These are phyloP conservation scores for Xylaria cubensis DNA, from an alignment of 495 filamentous ascomycete species.

Conservation along the genomic window DNA sequence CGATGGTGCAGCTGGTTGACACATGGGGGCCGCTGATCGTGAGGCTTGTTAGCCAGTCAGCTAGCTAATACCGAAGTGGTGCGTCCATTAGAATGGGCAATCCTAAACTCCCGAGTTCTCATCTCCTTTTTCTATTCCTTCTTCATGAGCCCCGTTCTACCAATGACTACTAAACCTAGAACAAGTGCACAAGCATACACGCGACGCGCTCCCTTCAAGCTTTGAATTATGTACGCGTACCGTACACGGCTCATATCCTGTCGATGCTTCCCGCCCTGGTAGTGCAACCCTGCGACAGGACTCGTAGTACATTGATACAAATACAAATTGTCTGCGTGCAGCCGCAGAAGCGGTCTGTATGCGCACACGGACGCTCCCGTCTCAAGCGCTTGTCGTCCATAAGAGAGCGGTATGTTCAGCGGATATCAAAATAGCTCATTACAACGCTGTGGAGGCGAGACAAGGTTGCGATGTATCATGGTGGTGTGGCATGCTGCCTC, in stretches of 20 bases:
- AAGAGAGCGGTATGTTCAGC: not conserved
- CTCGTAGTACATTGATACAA: conserved; percentile 1
- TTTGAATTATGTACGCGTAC: not conserved
- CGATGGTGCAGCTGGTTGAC: conserved; percentile 18
- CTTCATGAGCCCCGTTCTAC: not conserved
- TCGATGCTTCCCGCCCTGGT: not conserved
- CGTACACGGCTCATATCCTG: not conserved
- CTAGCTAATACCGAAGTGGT: conserved; percentile 32
- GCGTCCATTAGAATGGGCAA: conserved; percentile 6
- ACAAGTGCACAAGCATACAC: not conserved
- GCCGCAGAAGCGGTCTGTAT: conserved; percentile 11
- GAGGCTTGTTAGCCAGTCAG: conserved; percentile 43
- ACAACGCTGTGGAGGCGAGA: conserved; percentile 22
- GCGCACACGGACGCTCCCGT: conserved; percentile 21
- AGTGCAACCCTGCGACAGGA: conserved; percentile 9
- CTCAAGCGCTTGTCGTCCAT: conserved; percentile 11
- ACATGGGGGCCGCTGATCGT: conserved; percentile 38
- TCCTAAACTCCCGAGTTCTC: not conserved
- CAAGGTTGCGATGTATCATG: conserved; percentile 20
- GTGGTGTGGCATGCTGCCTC: conserved; percentile 17
- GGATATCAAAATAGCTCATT: conserved; percentile 12
- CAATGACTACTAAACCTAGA: not conserved
- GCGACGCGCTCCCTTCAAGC: not conserved
- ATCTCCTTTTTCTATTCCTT: not conserved
- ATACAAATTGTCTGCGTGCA: conserved; percentile 18